Percentiles rank a stretch among this genome's conserved stretches.
phyloP scores from a whole-genome alignment of 2,329 filamentous ascomycete species.

The Penicillium sp. region DNA sequence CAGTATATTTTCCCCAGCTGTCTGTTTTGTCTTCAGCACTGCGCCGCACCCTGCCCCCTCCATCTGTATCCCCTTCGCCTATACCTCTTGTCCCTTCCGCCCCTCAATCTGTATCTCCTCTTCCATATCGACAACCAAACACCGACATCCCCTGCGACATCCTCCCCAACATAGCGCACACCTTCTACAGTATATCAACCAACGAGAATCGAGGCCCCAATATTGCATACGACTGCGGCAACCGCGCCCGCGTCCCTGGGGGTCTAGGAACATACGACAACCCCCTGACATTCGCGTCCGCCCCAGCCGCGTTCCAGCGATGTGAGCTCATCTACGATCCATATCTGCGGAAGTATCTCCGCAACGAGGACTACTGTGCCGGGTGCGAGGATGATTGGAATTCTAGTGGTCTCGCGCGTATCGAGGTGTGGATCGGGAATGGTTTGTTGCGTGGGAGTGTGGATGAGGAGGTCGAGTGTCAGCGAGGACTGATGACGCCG shows the following conservation, averaged over 20 bases:
- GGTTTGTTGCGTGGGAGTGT: constrained; percentile 37
- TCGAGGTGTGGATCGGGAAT: constrained; percentile 48
- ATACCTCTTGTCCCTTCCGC: not conserved
- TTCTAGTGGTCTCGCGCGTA: constrained; percentile 30
- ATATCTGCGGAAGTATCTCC: constrained; percentile 51
- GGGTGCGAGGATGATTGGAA: constrained; percentile 37
- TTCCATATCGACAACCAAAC: not conserved
- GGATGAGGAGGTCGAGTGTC: constrained; percentile 41
- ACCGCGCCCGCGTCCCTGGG: constrained; percentile 42
- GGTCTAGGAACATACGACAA: constrained; percentile 50
- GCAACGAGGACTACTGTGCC: constrained; percentile 42
- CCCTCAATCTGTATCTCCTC: not conserved
- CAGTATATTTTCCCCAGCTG: not conserved
- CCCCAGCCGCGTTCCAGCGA: constrained; percentile 44
- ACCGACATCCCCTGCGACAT: not conserved
- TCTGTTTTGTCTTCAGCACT: not conserved
- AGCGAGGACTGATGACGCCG: constrained; percentile 40
- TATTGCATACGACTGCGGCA: constrained; percentile 44
- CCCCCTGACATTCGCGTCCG: constrained; percentile 52
- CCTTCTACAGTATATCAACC: constrained; percentile 50
- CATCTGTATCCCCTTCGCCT: not conserved
- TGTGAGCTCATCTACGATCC: constrained; percentile 55
- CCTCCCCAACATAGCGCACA: constrained; percentile 35
- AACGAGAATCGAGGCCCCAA: constrained; percentile 44
- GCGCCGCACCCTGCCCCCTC: not conserved